Evolutionary conservation across 345 rosid genomes (phyloP), one percentile per base, ranked within the genome.

Genomic region (Lepidium aucheri): DNA sequence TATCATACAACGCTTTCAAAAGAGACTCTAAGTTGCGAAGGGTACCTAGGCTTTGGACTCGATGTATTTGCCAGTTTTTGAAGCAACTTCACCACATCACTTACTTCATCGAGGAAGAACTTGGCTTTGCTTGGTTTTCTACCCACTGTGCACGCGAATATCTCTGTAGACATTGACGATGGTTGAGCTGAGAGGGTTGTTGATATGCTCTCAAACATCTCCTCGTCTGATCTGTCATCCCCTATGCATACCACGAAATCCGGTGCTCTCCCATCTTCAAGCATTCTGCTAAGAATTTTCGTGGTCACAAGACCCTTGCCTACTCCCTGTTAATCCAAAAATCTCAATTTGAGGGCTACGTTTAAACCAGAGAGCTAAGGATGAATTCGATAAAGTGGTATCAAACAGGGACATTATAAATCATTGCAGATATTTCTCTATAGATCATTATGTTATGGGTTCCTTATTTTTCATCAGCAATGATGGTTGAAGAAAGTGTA

Each of bases 161-260:
- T 60, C 77, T 82, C 85, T 36, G 85, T 69, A 43, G 78, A 60
- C 20, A 58, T 13, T 30, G 77, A 58, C 1, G 69, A 68, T 12
- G 73, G 33, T 39, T 75, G 74, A 57, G 58, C 46, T 10, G 61
- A 72, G 15, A 68, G 69, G 3, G 72, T 39, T 24, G 67, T 72
- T 34, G 72, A 46, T 47, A 85, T 79, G 72, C 80, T 83, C 67
- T 77, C 85, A 45, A 85, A 85, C 90, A 83, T 85, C 54, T 83
- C 90, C 52, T 85, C 90, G 6, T 83, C 90, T 3, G 90, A 85
- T 65, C 85, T 81, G 45, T 85, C 90, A 3, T 85, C 87, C 24
- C 90, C 90, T 4, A 85, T 77, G 76, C 90, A 85, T 71, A 82
- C 34, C 20, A 82, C 82, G 4, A 85, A 77, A 49, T 85, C 85